Percentiles rank a stretch among this genome's conserved stretches.
Evolutionary conservation across 768 basidiomycete species (phyloP).

Genomic region (Psilocybe cyanescens): DNA sequence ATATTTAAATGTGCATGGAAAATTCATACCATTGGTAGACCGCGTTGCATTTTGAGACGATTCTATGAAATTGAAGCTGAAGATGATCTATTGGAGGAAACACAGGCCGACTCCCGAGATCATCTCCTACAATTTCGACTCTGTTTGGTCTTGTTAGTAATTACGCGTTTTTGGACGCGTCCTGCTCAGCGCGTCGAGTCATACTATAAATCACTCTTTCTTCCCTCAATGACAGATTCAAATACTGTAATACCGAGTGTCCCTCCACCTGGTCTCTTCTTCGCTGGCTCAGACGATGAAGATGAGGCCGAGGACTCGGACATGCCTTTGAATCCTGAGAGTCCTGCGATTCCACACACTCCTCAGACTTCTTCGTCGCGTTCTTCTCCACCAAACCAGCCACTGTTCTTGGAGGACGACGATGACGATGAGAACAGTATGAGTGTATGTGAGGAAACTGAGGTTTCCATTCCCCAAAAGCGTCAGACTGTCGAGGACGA

Average conservation of each 20-base stretch:
- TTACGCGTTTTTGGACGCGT: conserved; percentile 44
- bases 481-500: conserved; percentile 28
- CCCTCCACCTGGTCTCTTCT: conserved; percentile 52
- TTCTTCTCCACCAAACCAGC: conserved; percentile 25
- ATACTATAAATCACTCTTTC: conserved; percentile 23
- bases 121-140: conserved; percentile 24
- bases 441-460: conserved; percentile 6
- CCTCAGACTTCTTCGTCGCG: conserved; percentile 25
- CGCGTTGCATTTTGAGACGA: conserved; percentile 76
- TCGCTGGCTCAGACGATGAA: conserved; percentile 61
- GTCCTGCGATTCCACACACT: conserved; percentile 21
- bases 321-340: conserved; percentile 7
- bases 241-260: conserved; percentile 28
- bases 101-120: conserved; percentile 10
- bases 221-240: conserved; percentile 25
- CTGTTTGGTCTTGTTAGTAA: conserved; percentile 43
- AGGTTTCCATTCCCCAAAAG: conserved; percentile 10
- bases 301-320: conserved; percentile 17
- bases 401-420: conserved; percentile 39
- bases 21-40: conserved; percentile 69
- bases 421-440: conserved; percentile 28
- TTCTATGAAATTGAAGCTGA: conserved; percentile 18
- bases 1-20: not conserved
- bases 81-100: conserved; percentile 21
- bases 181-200: conserved; percentile 20